Base-by-base conservation (phyloP, 1,284 basidiomycete species). In the Cystobasidiaceae sp. region DNA sequence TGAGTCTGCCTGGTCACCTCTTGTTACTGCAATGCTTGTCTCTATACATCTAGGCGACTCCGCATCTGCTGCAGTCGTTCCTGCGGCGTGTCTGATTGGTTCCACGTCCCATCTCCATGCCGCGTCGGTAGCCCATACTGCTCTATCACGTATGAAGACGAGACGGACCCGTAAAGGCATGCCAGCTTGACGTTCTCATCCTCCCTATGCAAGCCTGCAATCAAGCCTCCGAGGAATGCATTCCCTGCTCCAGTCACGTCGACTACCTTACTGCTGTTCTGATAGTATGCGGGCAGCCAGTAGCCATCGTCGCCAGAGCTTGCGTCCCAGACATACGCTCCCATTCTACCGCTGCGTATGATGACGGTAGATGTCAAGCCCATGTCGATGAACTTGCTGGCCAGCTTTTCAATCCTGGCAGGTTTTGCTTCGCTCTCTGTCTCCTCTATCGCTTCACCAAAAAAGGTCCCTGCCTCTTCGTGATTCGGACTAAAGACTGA, bases 211-310 rank as follows among this genome's bases (percentile, higher is more conserved):
- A 74, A 54, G 2, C 71, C 72, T 4, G 67, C 70, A 64, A 74
- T 72, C 11, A 74, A 41, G 0, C 71, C 72, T 7, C 72, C 72
- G 33, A 93, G 78, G 75, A 93, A 94, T 55, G 84, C 83, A 77
- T 94, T 94, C 9, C 91, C 91, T 4, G 89, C 90, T 45, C 89
- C 89, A 55, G 92, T 94, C 11, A 91, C 88, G 76, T 94, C 91
- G 0, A 88, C 82, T 9, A 94, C 81, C 62, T 81, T 83, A 21
- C 78, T 75, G 28, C 76, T 70, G 67, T 78, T 74, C 4, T 82
- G 78, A 85, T 89, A 92, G 74, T 82, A 93, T 1, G 92, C 88
- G 3, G 85, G 83, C 7, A 91, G 76, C 92, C 92, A 93, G 75
- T 30, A 69, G 75, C 51, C 75, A 70, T 32, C 78, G 76, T 13